These are phyloP conservation scores for Colletotrichum magnum DNA, from an alignment of 2,329 filamentous ascomycete genomes.

Conservation along the genomic window DNA sequence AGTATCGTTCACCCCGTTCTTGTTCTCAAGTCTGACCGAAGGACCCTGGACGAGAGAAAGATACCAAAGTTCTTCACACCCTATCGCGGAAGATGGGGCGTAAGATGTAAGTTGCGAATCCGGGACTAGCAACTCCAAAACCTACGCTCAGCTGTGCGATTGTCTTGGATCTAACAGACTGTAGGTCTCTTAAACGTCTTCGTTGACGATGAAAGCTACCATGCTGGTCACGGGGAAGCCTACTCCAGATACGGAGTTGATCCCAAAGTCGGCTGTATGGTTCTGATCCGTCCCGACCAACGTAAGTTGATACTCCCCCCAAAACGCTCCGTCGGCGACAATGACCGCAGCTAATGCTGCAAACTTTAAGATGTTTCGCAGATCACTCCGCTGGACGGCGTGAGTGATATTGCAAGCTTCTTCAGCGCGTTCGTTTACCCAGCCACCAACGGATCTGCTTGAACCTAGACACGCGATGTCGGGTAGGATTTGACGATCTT, in stretches of 20 bases:
- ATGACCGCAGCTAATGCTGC: not conserved
- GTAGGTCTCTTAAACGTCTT: slow-evolving; percentile 61
- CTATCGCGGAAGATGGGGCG: not conserved
- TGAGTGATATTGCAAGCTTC: not conserved
- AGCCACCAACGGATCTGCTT: not conserved
- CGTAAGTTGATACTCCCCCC: slow-evolving; percentile 62
- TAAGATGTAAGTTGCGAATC: slow-evolving; percentile 10
- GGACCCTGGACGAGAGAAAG: slow-evolving; percentile 7
- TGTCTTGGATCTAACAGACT: too few relatives aligned
- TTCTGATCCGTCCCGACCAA: slow-evolving; percentile 76
- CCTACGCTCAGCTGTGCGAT: too few relatives aligned
- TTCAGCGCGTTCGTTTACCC: not conserved
- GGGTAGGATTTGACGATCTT: not conserved
- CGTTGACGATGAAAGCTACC: slow-evolving; percentile 67
- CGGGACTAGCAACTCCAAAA: too few relatives aligned
- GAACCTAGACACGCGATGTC: too few relatives aligned
- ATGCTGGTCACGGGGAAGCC: slow-evolving; percentile 64
- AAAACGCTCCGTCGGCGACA: not conserved
- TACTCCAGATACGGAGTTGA: slow-evolving; percentile 74
- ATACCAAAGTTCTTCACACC: slow-evolving; percentile 18
- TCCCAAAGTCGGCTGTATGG: slow-evolving; percentile 66
- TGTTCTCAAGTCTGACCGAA: slow-evolving; percentile 20
- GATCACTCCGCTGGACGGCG: not conserved
- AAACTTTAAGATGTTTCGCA: slow-evolving; percentile 6
- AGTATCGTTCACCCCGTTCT: not conserved